Conservation (phyloP, 257 asterid genomes). For the Capsicum rhomboideum region DNA sequence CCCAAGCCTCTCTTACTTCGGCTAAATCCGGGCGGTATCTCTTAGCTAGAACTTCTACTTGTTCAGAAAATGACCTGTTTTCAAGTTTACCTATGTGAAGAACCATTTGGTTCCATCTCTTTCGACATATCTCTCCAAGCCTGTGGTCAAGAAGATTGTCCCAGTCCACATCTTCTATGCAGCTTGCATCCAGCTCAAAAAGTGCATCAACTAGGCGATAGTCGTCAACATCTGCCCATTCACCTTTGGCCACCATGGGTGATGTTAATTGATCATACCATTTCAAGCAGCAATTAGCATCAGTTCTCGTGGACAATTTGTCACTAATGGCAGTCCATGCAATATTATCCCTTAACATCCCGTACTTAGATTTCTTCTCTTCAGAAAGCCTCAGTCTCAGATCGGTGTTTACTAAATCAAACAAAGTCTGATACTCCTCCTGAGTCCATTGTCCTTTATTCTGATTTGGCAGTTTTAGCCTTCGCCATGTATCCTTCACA, state of each 20-base stretch:
- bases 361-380: background rate
- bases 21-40: background rate
- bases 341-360: background rate
- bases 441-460: conserved; percentile 5
- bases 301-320: background rate
- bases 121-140: background rate
- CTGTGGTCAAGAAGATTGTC: conserved; percentile 1
- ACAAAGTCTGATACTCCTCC: background rate
- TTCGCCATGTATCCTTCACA: conserved; percentile 7
- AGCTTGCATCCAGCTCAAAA: conserved; percentile 3
- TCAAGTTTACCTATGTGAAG: conserved; percentile 3
- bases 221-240: background rate
- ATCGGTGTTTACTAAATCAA: conserved; percentile 4
- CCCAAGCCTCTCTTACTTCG: conserved; percentile 3
- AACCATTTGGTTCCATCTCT: conserved; percentile 5
- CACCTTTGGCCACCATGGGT: background rate
- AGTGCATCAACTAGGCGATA: background rate
- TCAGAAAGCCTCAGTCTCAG: background rate
- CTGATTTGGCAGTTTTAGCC: background rate
- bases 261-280: conserved; percentile 1
- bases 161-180: conserved; percentile 2
- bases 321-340: background rate
- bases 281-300: background rate
- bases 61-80: background rate
- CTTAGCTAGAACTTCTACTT: conserved; percentile 1